Evolutionary conservation across 2,329 filamentous ascomycete species (phyloP).

Genomic region (Neoscytalidium dimidiatum): DNA sequence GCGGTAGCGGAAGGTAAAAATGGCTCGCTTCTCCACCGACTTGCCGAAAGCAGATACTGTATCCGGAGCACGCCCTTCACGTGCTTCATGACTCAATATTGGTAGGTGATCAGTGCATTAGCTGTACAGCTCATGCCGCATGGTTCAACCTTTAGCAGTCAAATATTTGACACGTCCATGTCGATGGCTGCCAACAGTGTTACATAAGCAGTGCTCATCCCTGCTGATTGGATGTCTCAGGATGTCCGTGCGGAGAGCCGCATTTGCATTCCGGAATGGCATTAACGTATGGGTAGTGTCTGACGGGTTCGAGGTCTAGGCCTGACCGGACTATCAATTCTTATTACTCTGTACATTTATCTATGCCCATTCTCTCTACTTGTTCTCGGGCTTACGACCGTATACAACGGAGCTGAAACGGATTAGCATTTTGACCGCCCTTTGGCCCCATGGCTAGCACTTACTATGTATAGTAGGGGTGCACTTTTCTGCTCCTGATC

Average conservation of each 20-base stretch:
- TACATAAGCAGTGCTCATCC: too few relatives aligned
- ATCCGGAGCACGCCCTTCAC: background rate
- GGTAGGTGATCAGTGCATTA: background rate
- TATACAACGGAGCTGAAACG: slow-evolving; percentile 7
- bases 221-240: too few relatives aligned
- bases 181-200: too few relatives aligned
- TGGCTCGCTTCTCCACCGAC: background rate
- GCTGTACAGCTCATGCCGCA: background rate
- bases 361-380: background rate
- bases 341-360: background rate
- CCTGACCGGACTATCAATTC: too few relatives aligned
- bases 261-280: too few relatives aligned
- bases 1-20: background rate
- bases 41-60: background rate
- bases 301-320: too few relatives aligned
- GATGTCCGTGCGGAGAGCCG: too few relatives aligned
- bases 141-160: background rate
- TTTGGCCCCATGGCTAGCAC: background rate
- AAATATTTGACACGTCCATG: too few relatives aligned
- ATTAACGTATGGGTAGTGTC: too few relatives aligned
- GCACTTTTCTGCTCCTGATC: slow-evolving; percentile 11
- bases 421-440: background rate
- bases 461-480: slow-evolving; percentile 14
- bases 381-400: slow-evolving; percentile 9
- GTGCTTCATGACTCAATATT: background rate